Base-by-base conservation (phyloP, 495 filamentous ascomycete genomes). In the Aspergillus nidulans region DNA sequence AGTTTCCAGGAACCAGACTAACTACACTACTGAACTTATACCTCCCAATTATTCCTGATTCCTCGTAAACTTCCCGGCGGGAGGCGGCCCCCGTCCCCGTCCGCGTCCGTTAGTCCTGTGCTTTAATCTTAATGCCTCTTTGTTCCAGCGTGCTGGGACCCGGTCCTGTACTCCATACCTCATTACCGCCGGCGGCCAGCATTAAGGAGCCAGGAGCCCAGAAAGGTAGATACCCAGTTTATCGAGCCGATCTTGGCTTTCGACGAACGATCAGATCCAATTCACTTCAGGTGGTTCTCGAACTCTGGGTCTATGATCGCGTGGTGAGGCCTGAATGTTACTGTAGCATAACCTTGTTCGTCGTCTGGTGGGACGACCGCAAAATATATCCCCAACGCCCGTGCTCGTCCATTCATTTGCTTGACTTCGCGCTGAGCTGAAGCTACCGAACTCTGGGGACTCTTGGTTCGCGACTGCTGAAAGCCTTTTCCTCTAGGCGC, bases 1-100 rank as follows among this genome's bases (percentile, higher is more conserved):
- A 10, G 26, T 30, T 10, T 39, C 30, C 30, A 34, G 30, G 30
- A 34, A 34, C 30, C 15, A n/a, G n/a, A n/a, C n/a, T n/a, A n/a
- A n/a, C n/a, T n/a, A n/a, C n/a, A n/a, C n/a, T n/a, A n/a, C n/a
- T n/a, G n/a, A n/a, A n/a, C n/a, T n/a, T n/a, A n/a, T n/a, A n/a
- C n/a, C n/a, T n/a, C n/a, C n/a, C n/a, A n/a, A n/a, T n/a, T n/a
- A n/a, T n/a, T n/a, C n/a, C 24, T 19, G 16, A n/a, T n/a, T n/a
- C n/a, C n/a, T 20, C 57, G 60, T 53, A 59, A 56, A 64, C 56
- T 61, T 61, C 54, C 62, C 58, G 62, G 62, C 58, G 62, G 62
- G 62, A 61, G 39, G 56, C 62, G 62, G 62, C 30, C 30, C 30
- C 30, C n/a, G n/a, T n/a, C n/a, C n/a, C 30, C 6, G 10, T 28